These are phyloP conservation scores for Termitomyces sp. DNA, from an alignment of 768 basidiomycete genomes.

Conservation along the genomic window DNA sequence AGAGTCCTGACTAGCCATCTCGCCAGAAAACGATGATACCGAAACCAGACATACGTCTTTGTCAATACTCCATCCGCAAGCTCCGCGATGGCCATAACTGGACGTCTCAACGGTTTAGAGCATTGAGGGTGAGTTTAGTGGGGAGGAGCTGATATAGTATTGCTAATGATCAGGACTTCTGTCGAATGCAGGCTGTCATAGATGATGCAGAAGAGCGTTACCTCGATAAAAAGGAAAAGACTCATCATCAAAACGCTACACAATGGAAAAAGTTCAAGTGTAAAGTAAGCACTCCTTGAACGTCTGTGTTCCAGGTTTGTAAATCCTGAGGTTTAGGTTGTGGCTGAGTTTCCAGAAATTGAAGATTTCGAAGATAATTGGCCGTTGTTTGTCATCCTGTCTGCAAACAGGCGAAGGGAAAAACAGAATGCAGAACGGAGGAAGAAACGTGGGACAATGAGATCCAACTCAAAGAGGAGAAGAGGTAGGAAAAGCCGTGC, in stretches of 20 bases:
- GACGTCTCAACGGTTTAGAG: not conserved
- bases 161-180: not conserved
- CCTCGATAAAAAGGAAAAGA: not conserved
- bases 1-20: not conserved
- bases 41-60: not conserved
- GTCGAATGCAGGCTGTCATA: not conserved
- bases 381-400: not conserved
- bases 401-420: not conserved
- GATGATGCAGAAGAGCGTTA: not conserved
- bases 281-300: not conserved
- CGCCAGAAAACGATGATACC: not conserved
- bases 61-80: not conserved
- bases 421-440: not conserved
- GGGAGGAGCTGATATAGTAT: not conserved
- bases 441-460: not conserved
- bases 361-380: not conserved
- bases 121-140: not conserved
- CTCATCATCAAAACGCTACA: not conserved
- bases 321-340: not conserved
- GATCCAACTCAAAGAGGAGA: not conserved
- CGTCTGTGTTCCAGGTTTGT: not conserved
- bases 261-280: not conserved
- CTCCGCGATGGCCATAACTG: not conserved
- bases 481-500: not conserved
- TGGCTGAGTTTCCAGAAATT: not conserved